phyloP scores from a whole-genome alignment of 2,329 filamentous ascomycete genomes.

The Arthrobotrys sinensis region DNA sequence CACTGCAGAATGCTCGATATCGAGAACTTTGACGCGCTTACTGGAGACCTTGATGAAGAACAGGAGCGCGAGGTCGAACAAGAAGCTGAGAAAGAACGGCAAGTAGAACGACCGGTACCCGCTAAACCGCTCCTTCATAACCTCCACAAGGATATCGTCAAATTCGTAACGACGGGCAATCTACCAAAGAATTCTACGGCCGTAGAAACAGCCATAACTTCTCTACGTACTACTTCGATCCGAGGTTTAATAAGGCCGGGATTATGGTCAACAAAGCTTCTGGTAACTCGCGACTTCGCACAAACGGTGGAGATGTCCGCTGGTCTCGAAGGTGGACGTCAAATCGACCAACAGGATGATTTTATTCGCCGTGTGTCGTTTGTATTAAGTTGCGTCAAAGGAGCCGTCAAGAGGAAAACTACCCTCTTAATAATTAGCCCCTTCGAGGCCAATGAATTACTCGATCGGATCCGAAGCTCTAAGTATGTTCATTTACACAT shows the following conservation, averaged over 20 bases:
- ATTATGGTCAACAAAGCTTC: slow-evolving; percentile 68
- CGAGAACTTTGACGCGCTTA: slow-evolving; percentile 17
- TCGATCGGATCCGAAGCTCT: slow-evolving; percentile 67
- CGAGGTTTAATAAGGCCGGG: slow-evolving; percentile 61
- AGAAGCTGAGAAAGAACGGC: slow-evolving; percentile 75
- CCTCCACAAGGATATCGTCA: slow-evolving; percentile 67
- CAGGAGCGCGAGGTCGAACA: slow-evolving; percentile 79
- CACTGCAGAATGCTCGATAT: slow-evolving; percentile 68
- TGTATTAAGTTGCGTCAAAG: slow-evolving; percentile 57
- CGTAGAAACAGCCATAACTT: slow-evolving; percentile 29
- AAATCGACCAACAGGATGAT: slow-evolving; percentile 66
- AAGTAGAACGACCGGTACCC: slow-evolving; percentile 71
- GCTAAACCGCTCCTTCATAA: slow-evolving; percentile 66
- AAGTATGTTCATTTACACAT: slow-evolving; percentile 70
- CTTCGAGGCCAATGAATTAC: slow-evolving; percentile 73
- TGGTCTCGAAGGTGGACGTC: slow-evolving; percentile 50
- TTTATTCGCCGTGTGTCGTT: slow-evolving; percentile 70
- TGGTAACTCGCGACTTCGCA: slow-evolving; percentile 72
- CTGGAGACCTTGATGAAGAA: slow-evolving; percentile 71
- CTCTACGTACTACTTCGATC: slow-evolving; percentile 35
- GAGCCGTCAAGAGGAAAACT: slow-evolving; percentile 7
- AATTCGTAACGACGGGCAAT: slow-evolving; percentile 61
- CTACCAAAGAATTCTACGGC: slow-evolving; percentile 60
- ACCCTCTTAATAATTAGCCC: slow-evolving; percentile 72
- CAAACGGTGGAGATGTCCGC: slow-evolving; percentile 67